Percentiles rank a stretch among this genome's conserved stretches.
These are phyloP conservation scores for Hsuehochloa calcarea DNA, from an alignment of 176 grass and related monocot species.

Conservation along the genomic window DNA sequence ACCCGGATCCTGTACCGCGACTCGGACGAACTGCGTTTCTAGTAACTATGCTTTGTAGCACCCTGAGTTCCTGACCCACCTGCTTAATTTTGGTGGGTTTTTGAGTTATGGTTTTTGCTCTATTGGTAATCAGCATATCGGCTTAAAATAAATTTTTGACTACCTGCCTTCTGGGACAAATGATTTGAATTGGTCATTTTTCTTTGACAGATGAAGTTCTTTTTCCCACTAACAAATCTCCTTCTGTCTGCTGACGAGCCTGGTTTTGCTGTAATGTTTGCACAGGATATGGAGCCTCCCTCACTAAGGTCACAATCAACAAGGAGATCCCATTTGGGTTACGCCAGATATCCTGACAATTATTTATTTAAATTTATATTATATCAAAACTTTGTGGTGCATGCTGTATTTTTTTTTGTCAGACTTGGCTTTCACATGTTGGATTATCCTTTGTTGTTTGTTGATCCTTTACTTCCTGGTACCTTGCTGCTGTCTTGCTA, in stretches of 20 bases:
- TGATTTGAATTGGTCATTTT: conserved; percentile 9
- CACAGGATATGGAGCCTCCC: conserved; percentile 88
- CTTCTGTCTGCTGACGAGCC: conserved; percentile 2
- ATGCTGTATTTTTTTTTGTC: neutral
- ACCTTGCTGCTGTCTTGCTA: conserved; percentile 92
- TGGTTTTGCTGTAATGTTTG: conserved; percentile 21
- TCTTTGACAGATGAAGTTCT: neutral
- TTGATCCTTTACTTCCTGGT: conserved; percentile 51
- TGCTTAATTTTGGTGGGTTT: neutral
- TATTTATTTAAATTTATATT: neutral
- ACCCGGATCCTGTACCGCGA: no score
- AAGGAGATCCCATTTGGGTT: conserved; percentile 84
- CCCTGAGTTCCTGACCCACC: neutral
- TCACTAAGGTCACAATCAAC: conserved; percentile 76
- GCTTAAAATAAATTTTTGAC: neutral
- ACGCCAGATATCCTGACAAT: conserved; percentile 85
- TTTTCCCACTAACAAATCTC: neutral
- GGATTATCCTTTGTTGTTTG: neutral
- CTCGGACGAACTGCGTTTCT: no score
- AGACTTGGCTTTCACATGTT: neutral
- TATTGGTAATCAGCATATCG: neutral
- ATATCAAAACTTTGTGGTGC: neutral
- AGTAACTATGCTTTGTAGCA: neutral
- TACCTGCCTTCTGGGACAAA: neutral
- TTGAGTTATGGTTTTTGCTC: neutral